Conservation (phyloP, 1,284 basidiomycete species). For the Ustilago bromivora region DNA sequence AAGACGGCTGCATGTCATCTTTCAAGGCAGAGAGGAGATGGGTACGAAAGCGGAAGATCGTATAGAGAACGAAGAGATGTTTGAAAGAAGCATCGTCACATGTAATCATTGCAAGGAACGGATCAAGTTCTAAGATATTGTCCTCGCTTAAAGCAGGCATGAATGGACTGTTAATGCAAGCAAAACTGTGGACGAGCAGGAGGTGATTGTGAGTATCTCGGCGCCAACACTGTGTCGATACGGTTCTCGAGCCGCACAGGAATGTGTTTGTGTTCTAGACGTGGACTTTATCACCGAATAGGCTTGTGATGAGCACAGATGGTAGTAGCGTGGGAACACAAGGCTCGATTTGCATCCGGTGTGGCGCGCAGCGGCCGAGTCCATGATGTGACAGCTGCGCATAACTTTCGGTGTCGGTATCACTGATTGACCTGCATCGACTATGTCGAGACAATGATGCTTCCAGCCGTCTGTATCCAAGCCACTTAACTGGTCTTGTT, state of each 20-base stretch:
- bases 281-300: background rate
- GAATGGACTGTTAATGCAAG: background rate
- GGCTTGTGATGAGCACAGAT: background rate
- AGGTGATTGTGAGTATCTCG: background rate
- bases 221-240: background rate
- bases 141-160: background rate
- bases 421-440: constrained; percentile 5
- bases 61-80: constrained; percentile 36
- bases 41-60: constrained; percentile 11
- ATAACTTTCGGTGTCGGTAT: background rate
- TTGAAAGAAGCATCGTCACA: constrained; percentile 36
- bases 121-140: constrained; percentile 23
- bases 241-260: background rate
- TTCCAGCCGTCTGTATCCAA: no score
- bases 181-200: background rate
- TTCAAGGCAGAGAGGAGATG: constrained; percentile 32
- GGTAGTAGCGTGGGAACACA: background rate
- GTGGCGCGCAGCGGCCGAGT: background rate
- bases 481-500: no score
- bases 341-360: background rate
- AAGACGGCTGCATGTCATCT: constrained; percentile 28
- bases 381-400: background rate
- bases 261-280: background rate
- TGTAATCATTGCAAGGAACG: constrained; percentile 41
- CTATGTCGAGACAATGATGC: background rate